Conservation (phyloP, 1,284 basidiomycete species). For the Marasmius fiardii region DNA sequence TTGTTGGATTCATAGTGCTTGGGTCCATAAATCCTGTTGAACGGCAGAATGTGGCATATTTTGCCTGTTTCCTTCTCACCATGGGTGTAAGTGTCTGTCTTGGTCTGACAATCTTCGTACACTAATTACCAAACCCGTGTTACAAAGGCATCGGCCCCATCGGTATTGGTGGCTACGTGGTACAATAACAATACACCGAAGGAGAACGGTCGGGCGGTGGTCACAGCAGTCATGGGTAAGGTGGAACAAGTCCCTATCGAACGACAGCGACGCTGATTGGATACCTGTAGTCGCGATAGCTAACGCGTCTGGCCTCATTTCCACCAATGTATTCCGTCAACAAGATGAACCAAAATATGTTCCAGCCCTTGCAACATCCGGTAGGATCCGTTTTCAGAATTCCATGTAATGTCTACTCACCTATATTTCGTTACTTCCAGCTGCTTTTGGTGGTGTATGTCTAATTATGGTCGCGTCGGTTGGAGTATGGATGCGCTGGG, state of each 20-base stretch:
- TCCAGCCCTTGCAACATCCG: slow-evolving; percentile 36
- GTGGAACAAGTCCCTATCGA: neutral
- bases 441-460: slow-evolving; percentile 39
- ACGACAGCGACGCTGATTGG: neutral
- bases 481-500: slow-evolving; percentile 39
- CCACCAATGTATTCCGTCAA: slow-evolving; percentile 48
- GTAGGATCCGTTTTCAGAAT: slow-evolving; percentile 19
- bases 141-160: slow-evolving; percentile 42
- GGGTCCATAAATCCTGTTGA: slow-evolving; percentile 39
- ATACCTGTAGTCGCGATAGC: slow-evolving; percentile 40
- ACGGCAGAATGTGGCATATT: slow-evolving; percentile 41
- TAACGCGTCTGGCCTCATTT: slow-evolving; percentile 47
- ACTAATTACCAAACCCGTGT: neutral
- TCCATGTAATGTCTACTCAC: neutral
- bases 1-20: slow-evolving; percentile 50
- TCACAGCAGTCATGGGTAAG: slow-evolving; percentile 46
- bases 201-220: slow-evolving; percentile 45
- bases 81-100: slow-evolving; percentile 33
- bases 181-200: slow-evolving; percentile 50
- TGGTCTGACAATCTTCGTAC: neutral
- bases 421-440: slow-evolving; percentile 19
- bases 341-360: slow-evolving; percentile 43
- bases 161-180: slow-evolving; percentile 45
- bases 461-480: slow-evolving; percentile 33
- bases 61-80: slow-evolving; percentile 46